Evolutionary conservation across 2,329 filamentous ascomycete genomes (phyloP).

Genomic region (Fusarium sp.): DNA sequence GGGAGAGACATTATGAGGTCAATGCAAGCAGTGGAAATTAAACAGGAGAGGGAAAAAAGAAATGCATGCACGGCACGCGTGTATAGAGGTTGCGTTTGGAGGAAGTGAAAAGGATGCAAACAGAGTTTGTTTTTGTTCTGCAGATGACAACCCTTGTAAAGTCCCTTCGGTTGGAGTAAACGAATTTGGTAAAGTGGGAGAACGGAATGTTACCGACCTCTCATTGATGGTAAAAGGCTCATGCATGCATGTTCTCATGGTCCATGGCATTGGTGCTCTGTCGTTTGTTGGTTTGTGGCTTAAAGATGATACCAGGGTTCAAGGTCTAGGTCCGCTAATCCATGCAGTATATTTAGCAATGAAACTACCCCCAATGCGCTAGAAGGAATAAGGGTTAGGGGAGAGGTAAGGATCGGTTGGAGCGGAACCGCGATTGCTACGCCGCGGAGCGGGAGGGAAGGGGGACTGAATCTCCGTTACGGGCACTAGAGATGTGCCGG

Average conservation of each 20-base stretch:
- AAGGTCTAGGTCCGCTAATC: not conserved
- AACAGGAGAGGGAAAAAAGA: not conserved
- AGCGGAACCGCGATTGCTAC: constrained; percentile 4
- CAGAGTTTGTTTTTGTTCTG: constrained; percentile 32
- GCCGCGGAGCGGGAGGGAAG: not conserved
- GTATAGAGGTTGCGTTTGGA: constrained; percentile 7
- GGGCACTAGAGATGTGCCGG: not conserved
- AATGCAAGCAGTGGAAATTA: constrained; percentile 9
- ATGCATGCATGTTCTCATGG: not conserved
- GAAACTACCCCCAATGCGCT: constrained; percentile 28
- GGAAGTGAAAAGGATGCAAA: not conserved
- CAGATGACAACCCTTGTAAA: not conserved
- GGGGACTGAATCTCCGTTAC: constrained; percentile 2
- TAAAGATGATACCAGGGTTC: constrained; percentile 5
- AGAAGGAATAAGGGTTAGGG: not conserved
- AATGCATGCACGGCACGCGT: constrained; percentile 9
- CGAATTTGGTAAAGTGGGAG: not conserved
- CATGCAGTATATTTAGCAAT: constrained; percentile 14
- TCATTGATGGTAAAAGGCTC: constrained; percentile 10
- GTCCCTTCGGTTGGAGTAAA: not conserved
- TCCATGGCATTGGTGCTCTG: not conserved
- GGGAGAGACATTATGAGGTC: constrained; percentile 4
- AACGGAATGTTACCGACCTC: not conserved
- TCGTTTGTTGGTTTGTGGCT: constrained; percentile 10
- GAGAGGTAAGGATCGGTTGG: constrained; percentile 3